Base-by-base conservation (phyloP, 108 stramenopile species). In the Cyclotella atomus region DNA sequence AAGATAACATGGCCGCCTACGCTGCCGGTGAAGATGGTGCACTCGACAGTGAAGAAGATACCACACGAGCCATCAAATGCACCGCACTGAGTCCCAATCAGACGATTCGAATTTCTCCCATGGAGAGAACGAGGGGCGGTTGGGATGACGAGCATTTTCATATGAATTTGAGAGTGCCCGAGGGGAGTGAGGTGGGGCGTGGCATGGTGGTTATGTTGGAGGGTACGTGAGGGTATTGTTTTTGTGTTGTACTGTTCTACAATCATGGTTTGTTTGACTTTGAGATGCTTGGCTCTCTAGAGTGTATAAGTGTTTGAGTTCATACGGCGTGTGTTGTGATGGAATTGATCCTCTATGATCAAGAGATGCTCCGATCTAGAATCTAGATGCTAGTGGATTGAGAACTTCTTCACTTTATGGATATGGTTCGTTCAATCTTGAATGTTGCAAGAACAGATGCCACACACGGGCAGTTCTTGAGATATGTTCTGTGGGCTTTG, bases 131-230 rank as follows among this genome's bases (percentile, higher is more conserved):
- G 9, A 55, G 34, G 3, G 76, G 76, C 28, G 85, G 85, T 0
- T 87, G 86, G 86, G 73, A 75, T 25, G 53, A 59, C 17, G 65
- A 68, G 20, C 81, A 80, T 47, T 87, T 87, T 71, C 81, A 87
- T 59, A 47, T 47, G 24, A 21, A 64, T 10, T 68, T 87, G 46
- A 71, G 66, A 16, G 17, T 85, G 12, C 83, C 86, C 10, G 59
- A 79, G 19, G 76, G 62, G 41, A 45, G 67, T 41, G 60, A 34
- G 20, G 55, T 36, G 7, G 76, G 76, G 3, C 29, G 71, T 25
- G 81, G 81, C 0, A 65, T 82, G 34, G 64, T 82, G 17, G 76
- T 82, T 33, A 62, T 65, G 32, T 60, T 82, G 32, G 81, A 82
- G 65, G 65, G 65, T 65, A 36, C 46, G 71, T 59, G 25, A 3